These are phyloP conservation scores for Phycomyces nitens DNA, from an alignment of 192 early-diverging fungal species.

Conservation along the genomic window DNA sequence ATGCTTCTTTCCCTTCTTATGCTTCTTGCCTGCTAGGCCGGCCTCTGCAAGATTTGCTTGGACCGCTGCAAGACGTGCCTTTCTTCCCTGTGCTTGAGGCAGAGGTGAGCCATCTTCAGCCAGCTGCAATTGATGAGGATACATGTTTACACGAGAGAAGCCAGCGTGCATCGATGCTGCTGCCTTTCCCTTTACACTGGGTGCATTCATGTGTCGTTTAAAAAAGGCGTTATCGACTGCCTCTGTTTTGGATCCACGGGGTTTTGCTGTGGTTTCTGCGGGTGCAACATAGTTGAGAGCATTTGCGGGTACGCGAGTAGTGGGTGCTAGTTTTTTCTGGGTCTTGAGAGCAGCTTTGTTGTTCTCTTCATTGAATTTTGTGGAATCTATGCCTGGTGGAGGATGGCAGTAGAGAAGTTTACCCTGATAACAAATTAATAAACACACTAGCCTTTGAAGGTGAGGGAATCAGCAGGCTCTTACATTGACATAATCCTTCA, in stretches of 20 bases:
- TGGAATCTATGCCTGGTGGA: conserved; percentile 50
- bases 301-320: conserved; percentile 53
- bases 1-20: conserved; percentile 76
- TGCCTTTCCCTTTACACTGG: conserved; percentile 36
- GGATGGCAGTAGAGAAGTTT: conserved; percentile 89
- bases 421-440: conserved; percentile 51
- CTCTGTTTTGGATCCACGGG: conserved; percentile 45
- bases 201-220: conserved; percentile 26
- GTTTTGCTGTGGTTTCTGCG: conserved; percentile 32
- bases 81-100: conserved; percentile 24
- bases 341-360: conserved; percentile 61
- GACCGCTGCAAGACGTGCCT: conserved; percentile 27
- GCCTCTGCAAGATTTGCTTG: conserved; percentile 22
- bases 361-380: conserved; percentile 85
- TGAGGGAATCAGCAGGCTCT: no score
- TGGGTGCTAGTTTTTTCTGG: conserved; percentile 47
- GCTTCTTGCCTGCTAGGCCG: conserved; percentile 50
- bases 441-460: not conserved
- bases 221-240: conserved; percentile 54
- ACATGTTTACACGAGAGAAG: conserved; percentile 55
- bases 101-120: conserved; percentile 46
- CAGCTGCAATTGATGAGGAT: conserved; percentile 53
- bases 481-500: conserved; percentile 96
- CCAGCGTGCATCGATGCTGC: conserved; percentile 36
- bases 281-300: conserved; percentile 52